Conservation (phyloP, 2,329 filamentous ascomycete species). For the Colletotrichum sidae region DNA sequence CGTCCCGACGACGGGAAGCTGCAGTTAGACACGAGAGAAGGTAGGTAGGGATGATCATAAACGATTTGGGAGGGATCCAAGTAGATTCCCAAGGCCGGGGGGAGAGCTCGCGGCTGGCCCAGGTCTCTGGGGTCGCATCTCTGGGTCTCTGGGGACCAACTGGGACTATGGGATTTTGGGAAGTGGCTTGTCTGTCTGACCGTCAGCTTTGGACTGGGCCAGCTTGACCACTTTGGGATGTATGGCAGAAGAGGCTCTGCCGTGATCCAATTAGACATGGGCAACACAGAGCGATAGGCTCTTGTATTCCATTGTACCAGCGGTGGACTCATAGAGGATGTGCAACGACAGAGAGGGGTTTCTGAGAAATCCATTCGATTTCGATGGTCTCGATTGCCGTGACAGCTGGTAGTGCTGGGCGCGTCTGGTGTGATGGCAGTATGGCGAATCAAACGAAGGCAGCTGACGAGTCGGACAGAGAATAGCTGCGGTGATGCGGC, state of each 20-base stretch:
- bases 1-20: slow-evolving; percentile 24
- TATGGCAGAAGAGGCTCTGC: slow-evolving; percentile 21
- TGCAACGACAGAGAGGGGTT: not conserved
- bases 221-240: slow-evolving; percentile 7
- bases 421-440: not conserved
- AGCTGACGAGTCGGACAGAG: slow-evolving; percentile 30
- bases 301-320: slow-evolving; percentile 9
- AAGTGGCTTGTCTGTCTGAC: slow-evolving; percentile 33
- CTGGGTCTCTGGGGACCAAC: slow-evolving; percentile 21
- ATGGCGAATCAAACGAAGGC: slow-evolving; percentile 16
- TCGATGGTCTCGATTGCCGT: slow-evolving; percentile 22
- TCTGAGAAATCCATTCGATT: slow-evolving; percentile 15
- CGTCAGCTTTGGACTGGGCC: slow-evolving; percentile 20
- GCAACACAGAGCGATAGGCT: not conserved
- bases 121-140: slow-evolving; percentile 8
- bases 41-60: slow-evolving; percentile 26
- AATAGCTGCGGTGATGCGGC: slow-evolving; percentile 30
- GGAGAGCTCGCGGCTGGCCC: slow-evolving; percentile 19
- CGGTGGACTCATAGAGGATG: not conserved
- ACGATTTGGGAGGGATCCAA: slow-evolving; percentile 25
- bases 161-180: slow-evolving; percentile 27
- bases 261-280: slow-evolving; percentile 16
- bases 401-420: slow-evolving; percentile 10
- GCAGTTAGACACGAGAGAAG: slow-evolving; percentile 17
- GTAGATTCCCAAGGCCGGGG: slow-evolving; percentile 11